Conservation (phyloP, 2,329 filamentous ascomycete species). For the Uncinocarpus reesii region DNA sequence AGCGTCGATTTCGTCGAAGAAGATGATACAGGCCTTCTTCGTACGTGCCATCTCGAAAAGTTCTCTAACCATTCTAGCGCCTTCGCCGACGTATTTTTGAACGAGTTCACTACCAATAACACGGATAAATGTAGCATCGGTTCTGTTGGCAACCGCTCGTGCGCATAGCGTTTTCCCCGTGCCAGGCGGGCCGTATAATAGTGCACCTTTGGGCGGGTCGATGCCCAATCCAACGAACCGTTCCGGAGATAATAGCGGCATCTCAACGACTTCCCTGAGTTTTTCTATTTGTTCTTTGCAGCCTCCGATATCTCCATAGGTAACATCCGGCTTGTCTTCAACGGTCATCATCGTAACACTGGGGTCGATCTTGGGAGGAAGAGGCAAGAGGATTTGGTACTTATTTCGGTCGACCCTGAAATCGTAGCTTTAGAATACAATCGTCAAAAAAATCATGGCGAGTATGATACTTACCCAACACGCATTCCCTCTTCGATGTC, state of each 20-base stretch:
- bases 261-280: slow-evolving; percentile 94
- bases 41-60: slow-evolving; percentile 98
- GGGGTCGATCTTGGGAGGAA: slow-evolving; percentile 97
- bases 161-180: slow-evolving; percentile 99
- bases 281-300: slow-evolving; percentile 99
- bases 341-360: slow-evolving; percentile 99
- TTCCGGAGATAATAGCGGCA: slow-evolving; percentile 92
- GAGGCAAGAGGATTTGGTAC: slow-evolving; percentile 93
- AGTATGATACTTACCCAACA: slow-evolving; percentile 53
- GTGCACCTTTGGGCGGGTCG: slow-evolving; percentile 91
- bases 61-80: slow-evolving; percentile 95
- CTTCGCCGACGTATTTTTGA: slow-evolving; percentile 98
- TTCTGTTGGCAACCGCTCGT: slow-evolving; percentile 92
- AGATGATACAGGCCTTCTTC: slow-evolving; percentile 99
- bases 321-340: slow-evolving; percentile 98
- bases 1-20: slow-evolving; percentile 97
- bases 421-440: slow-evolving; percentile 14
- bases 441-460: neutral
- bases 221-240: slow-evolving; percentile 98
- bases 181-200: slow-evolving; percentile 91
- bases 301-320: slow-evolving; percentile 95
- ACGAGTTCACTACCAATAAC: slow-evolving; percentile 97
- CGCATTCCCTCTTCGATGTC: slow-evolving; percentile 99
- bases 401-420: slow-evolving; percentile 84
- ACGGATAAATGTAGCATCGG: slow-evolving; percentile 95